Base-by-base conservation (phyloP, 1,139 yeast species). In the Candida sp. region DNA sequence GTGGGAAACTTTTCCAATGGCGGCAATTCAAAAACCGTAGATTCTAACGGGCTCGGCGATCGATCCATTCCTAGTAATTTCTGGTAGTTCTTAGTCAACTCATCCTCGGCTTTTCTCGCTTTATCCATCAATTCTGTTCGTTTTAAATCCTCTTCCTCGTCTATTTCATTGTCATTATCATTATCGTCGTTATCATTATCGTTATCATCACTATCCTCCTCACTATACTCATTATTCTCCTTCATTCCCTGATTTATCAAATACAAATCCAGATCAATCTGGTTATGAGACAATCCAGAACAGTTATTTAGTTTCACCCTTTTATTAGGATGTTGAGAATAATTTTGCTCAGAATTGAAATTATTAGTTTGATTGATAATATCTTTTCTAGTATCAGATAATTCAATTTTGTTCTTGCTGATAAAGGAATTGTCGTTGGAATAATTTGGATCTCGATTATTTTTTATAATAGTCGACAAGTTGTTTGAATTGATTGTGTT, bases 331-430 rank as follows among this genome's bases (percentile, higher is more conserved):
- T 25, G 4, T 21, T 34, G 38, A 19, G 33, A 34, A 22, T 39
- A 33, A 19, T 38, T 33, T 38, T 50, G 52, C 6, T 45, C 29
- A 4, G 40, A 35, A 9, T 43, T 34, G 35, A 49, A 49, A n/a
- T 38, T 25, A 2, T 48, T 43, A 22, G 46, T 29, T 5, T 47
- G 43, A 19, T 48, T 43, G 32, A 56, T 40, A 12, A 41, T 49
- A 15, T 38, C 40, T 33, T 43, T 45, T 41, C 60, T 66, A 32
- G 63, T 61, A 43, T 61, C 57, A 2, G 75, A 64, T 23, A 66
- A 44, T 46, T 71, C 76, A n/a, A 69, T 53, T 41, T 58, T 58
- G 48, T 69, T 69, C 39, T 60, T 64, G 35, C 58, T 60, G 33
- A 51, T 41, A 45, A 55, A 58, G 21, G 49, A 53, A 43, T 61